phyloP scores from a whole-genome alignment of 2,329 filamentous ascomycete species.

The Simplicillium sp. region DNA sequence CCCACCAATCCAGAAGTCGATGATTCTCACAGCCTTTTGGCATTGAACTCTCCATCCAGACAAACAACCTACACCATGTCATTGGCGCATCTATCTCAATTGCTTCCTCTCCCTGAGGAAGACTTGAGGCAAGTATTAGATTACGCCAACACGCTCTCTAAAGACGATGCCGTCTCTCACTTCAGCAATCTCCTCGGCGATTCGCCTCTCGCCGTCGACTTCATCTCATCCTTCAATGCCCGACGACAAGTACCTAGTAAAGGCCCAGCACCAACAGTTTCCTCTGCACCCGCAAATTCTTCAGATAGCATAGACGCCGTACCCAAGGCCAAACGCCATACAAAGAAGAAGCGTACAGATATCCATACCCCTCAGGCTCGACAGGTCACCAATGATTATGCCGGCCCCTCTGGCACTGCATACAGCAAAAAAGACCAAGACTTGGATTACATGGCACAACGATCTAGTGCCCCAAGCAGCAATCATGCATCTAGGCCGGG shows the following conservation, averaged over 20 bases:
- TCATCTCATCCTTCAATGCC: conserved; percentile 74
- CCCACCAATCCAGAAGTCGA: too few species aligned
- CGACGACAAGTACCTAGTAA: conserved; percentile 29
- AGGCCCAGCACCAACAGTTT: background rate
- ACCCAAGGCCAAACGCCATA: conserved; percentile 37
- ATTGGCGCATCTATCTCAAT: conserved; percentile 59
- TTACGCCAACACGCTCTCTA: conserved; percentile 70
- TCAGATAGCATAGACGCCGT: conserved; percentile 26
- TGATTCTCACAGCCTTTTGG: too few species aligned
- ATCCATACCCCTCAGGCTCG: conserved; percentile 57
- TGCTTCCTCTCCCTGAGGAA: conserved; percentile 77
- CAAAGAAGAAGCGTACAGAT: conserved; percentile 48
- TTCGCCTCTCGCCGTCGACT: conserved; percentile 66
- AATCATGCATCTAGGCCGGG: conserved; percentile 25
- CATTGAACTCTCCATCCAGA: too few species aligned
- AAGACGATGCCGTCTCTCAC: conserved; percentile 69
- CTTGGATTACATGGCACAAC: conserved; percentile 61
- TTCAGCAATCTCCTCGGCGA: conserved; percentile 84
- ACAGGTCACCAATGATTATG: conserved; percentile 44
- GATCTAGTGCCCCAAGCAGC: conserved; percentile 28
- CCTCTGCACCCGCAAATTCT: conserved; percentile 13
- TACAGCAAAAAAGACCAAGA: conserved; percentile 67
- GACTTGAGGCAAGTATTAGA: conserved; percentile 77
- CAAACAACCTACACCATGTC: conserved; percentile 38
- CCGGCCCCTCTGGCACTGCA: conserved; percentile 54